Conservation (phyloP, 176 grass and related monocot genomes). For the Otatea glauca region DNA sequence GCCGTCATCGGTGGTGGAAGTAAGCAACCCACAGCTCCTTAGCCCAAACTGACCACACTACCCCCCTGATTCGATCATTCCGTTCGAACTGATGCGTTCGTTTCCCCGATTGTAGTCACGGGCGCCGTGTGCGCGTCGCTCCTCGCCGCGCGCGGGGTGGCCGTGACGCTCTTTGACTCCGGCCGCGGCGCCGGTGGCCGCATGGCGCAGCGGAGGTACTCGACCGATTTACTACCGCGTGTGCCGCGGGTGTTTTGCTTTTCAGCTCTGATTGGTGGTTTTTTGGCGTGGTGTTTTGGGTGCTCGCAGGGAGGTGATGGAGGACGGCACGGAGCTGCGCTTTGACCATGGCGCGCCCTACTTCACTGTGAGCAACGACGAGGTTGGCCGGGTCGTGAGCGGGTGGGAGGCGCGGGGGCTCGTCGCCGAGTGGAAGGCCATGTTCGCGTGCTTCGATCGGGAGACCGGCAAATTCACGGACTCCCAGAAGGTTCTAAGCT, state of each 20-base stretch:
- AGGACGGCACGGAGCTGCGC: slow-evolving; percentile 70
- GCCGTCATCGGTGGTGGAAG: slow-evolving; percentile 83
- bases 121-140: slow-evolving; percentile 93
- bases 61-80: slow-evolving; percentile 9
- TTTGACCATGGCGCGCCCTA: slow-evolving; percentile 94
- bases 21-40: slow-evolving; percentile 38
- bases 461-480: slow-evolving; percentile 63
- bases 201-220: slow-evolving; percentile 89
- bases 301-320: slow-evolving; percentile 62
- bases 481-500: slow-evolving; percentile 54
- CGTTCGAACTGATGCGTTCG: slow-evolving; percentile 1
- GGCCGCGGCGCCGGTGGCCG: slow-evolving; percentile 84
- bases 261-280: slow-evolving; percentile 15
- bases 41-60: not conserved
- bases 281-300: not conserved
- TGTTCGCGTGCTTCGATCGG: slow-evolving; percentile 66
- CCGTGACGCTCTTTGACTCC: slow-evolving; percentile 83
- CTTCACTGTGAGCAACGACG: slow-evolving; percentile 67
- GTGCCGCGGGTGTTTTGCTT: not conserved
- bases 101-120: slow-evolving; percentile 56
- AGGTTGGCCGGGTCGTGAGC: slow-evolving; percentile 64
- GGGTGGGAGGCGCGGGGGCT: slow-evolving; percentile 75
- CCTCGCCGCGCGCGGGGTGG: slow-evolving; percentile 67
- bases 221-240: slow-evolving; percentile 2
- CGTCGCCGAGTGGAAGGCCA: slow-evolving; percentile 79